Evolutionary conservation across 257 asterid species (phyloP).

Genomic region (Ligustrum vulgare): DNA sequence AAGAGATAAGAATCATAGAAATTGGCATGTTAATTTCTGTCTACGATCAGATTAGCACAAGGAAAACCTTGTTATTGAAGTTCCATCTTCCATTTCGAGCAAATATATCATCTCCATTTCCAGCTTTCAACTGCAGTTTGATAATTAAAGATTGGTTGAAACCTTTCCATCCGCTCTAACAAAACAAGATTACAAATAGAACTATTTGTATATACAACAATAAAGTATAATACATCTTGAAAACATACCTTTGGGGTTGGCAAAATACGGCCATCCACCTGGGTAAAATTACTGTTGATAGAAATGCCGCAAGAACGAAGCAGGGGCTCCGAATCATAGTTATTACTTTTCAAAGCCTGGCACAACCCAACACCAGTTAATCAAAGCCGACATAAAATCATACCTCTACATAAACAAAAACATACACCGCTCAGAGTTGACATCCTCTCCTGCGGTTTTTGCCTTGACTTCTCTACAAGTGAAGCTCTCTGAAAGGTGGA

Average conservation of each 20-base stretch:
- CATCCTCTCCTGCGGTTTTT: slow-evolving; percentile 90
- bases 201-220: background rate
- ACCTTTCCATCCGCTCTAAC: background rate
- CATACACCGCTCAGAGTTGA: slow-evolving; percentile 57
- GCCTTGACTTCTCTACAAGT: slow-evolving; percentile 84
- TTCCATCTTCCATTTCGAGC: slow-evolving; percentile 91
- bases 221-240: background rate
- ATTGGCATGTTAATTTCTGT: background rate
- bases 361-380: slow-evolving; percentile 22
- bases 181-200: background rate
- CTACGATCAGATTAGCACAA: slow-evolving; percentile 7
- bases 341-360: slow-evolving; percentile 77
- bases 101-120: slow-evolving; percentile 76
- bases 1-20: background rate
- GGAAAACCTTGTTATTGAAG: slow-evolving; percentile 68
- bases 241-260: slow-evolving; percentile 71
- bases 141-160: slow-evolving; percentile 12
- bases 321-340: slow-evolving; percentile 79
- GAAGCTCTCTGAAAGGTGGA: slow-evolving; percentile 76
- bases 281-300: slow-evolving; percentile 59
- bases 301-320: slow-evolving; percentile 77
- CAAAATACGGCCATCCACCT: slow-evolving; percentile 83
- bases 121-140: slow-evolving; percentile 69
- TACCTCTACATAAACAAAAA: background rate
- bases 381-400: background rate